Conservation (phyloP, 2,329 filamentous ascomycete species). For the Sphaerulina populicola region DNA sequence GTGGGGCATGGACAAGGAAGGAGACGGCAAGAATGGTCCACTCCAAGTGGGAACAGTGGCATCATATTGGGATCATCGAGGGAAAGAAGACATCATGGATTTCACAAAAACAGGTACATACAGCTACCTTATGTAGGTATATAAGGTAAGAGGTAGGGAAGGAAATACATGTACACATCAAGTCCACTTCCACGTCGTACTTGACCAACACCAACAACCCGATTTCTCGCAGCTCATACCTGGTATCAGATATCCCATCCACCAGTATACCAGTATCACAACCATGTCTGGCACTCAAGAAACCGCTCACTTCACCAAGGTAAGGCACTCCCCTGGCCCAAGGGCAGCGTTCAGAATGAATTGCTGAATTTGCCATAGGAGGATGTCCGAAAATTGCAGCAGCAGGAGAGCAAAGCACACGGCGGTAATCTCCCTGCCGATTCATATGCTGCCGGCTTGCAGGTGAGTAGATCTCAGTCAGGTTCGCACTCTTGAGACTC, state of each 20-base stretch:
- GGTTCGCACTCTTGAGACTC: background rate
- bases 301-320: constrained; percentile 42
- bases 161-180: background rate
- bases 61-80: too few relatives aligned
- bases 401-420: constrained; percentile 35
- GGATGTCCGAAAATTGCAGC: constrained; percentile 43
- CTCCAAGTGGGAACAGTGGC: too few relatives aligned
- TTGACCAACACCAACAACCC: background rate
- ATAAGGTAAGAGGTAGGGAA: too few relatives aligned
- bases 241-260: too few relatives aligned
- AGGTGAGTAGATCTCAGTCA: constrained; percentile 32
- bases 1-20: too few relatives aligned
- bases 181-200: background rate
- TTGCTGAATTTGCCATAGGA: constrained; percentile 22
- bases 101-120: too few relatives aligned
- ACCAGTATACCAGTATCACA: constrained; percentile 1
- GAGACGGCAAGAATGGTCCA: too few relatives aligned
- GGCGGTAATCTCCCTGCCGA: constrained; percentile 38
- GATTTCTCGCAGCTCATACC: too few relatives aligned
- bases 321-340: too few relatives aligned
- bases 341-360: too few relatives aligned
- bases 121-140: too few relatives aligned
- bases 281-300: constrained; percentile 31
- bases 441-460: constrained; percentile 41
- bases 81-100: too few relatives aligned